Evolutionary conservation across 2,329 filamentous ascomycete genomes (phyloP), one percentile per base, ranked within the genome.

Genomic region (Stagonosporopsis rhizophila): DNA sequence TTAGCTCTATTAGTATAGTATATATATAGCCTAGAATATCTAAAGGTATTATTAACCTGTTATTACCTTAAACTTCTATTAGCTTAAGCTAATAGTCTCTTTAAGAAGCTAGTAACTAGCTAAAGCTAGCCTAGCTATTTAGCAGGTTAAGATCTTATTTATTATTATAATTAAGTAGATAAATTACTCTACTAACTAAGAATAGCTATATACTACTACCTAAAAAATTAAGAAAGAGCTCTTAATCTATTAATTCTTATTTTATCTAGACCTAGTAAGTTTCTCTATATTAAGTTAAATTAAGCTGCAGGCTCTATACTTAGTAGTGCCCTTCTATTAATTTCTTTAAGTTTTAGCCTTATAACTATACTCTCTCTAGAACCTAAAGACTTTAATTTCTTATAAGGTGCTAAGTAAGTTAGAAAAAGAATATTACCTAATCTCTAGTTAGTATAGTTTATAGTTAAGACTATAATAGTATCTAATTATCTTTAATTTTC

Each of bases 231-330:
- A 52, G 42, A 57, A 52, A 44, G 40, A 44, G 40, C 40, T 44
- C 25, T 44, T 67, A 77, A 76, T 77, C 73, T 77, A 68, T 77
- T 72, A 76, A 76, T 77, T 69, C 72, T 77, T 66, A 73, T 69
- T 69, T 63, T 74, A 70, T 76, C 71, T 75, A 68, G 71, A 76
- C 70, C 66, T 74, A 67, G 68, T 76, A 62, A 75, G 68, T 39
- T 22, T 7, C 17, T 17, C 2, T 22, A 22, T 39, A 20, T 39
- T 39, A 20, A 39, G 17, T 39, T 20, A 39, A 22, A 41, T 41
- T 41, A 32, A 32, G 30, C 5, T 32, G 9, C 12, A 32, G 9
- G 30, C 30, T 32, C 9, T 32, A 32, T 32, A 32, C 30, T 9
- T 32, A 32, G 30, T 12, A 32, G 9, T 32, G 9, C 9, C 9